These are phyloP conservation scores for Syzygium oleosum DNA, from an alignment of 345 rosid genomes.

Conservation along the genomic window DNA sequence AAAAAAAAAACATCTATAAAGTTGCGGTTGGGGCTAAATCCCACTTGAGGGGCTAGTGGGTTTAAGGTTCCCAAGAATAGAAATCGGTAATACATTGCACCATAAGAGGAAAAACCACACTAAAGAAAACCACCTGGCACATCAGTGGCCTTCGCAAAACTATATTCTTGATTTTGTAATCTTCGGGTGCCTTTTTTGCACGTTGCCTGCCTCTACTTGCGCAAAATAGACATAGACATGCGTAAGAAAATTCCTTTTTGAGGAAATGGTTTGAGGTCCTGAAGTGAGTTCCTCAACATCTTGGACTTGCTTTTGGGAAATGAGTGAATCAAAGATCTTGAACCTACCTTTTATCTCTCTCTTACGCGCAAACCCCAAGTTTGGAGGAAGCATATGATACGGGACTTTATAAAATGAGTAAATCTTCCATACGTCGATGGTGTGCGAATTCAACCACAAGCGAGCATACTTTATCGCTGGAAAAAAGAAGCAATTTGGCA, in stretches of 20 bases:
- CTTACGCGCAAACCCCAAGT: not conserved
- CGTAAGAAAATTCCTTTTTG: not conserved
- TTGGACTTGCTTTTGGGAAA: not conserved
- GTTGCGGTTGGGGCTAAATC: not conserved
- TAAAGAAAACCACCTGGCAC: not conserved
- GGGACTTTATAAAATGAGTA: not conserved
- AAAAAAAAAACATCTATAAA: not conserved
- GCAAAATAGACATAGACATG: not conserved
- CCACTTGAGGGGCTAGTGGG: conserved; percentile 1
- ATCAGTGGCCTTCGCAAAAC: not conserved
- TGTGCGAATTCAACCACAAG: not conserved
- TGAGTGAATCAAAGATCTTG: not conserved
- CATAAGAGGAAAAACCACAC: not conserved
- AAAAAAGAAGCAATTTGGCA: not conserved
- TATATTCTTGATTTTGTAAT: not conserved
- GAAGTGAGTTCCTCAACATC: not conserved
- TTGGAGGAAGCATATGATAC: not conserved
- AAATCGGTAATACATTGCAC: conserved; percentile 3
- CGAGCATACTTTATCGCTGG: not conserved
- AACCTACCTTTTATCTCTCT: not conserved
- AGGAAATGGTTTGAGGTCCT: not conserved
- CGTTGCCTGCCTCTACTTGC: not conserved
- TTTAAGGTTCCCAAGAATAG: conserved; percentile 17
- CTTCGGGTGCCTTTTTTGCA: not conserved
- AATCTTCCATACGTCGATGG: not conserved